Conservation (phyloP, 78 protist species). For the Isochrysis galbana region DNA sequence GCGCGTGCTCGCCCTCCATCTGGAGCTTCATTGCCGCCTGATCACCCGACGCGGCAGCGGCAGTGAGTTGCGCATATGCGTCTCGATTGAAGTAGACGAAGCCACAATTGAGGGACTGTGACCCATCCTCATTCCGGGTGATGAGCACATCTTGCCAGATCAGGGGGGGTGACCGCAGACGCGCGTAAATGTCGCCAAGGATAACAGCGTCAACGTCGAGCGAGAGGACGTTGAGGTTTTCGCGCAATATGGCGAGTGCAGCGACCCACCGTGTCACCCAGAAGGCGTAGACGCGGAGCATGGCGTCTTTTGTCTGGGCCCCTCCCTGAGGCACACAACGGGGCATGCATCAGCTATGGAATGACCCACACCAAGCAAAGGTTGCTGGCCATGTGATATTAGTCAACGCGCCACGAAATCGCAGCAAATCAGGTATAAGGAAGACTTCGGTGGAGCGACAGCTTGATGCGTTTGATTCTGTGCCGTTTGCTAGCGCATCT, state of each 20-base stretch:
- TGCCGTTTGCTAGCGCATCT: too few species aligned
- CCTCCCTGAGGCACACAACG: too few species aligned
- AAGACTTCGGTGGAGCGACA: too few species aligned
- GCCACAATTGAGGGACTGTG: conserved; percentile 6
- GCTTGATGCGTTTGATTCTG: too few species aligned
- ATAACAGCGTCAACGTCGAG: conserved; percentile 21
- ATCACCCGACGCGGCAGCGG: neutral
- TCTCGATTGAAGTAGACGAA: conserved; percentile 13
- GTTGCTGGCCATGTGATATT: too few species aligned
- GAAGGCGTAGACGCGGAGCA: neutral
- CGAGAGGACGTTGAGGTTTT: neutral
- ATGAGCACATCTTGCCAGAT: neutral
- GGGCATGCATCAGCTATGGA: too few species aligned
- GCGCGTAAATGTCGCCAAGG: neutral
- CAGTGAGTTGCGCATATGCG: too few species aligned
- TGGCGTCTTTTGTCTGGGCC: too few species aligned
- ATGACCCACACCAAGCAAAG: too few species aligned
- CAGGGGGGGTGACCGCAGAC: neutral
- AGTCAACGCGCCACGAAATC: too few species aligned
- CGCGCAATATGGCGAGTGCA: neutral
- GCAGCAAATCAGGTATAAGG: too few species aligned
- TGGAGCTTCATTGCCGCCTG: neutral
- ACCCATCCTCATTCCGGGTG: neutral
- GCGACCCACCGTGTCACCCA: neutral
- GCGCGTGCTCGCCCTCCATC: neutral